Evolutionary conservation across 2,329 filamentous ascomycete genomes (phyloP), one percentile per base, ranked within the genome.

Genomic region (Arthroderma sp.): DNA sequence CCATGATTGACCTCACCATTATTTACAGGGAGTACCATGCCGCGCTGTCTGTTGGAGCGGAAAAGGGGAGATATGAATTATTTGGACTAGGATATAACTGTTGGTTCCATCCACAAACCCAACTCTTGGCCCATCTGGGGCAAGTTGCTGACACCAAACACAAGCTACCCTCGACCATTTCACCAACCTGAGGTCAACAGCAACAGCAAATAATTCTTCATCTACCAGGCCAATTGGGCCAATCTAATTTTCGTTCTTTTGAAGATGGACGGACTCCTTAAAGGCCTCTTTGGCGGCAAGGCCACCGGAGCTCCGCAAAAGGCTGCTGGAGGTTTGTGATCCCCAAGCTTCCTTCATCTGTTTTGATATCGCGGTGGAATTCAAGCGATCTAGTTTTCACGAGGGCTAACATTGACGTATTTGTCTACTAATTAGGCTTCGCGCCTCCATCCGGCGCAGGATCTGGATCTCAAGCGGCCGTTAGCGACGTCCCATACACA

Each of bases 401-500:
- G 23, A 31, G n/a, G 28, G 25, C 15, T 33, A 51, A 17, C 21
- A 33, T 17, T 19, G 33, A 33, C 54, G 17, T 9, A 53, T 54
- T 15, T 21, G 11, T 17, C 11, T 8, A 35, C 33, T 13, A 19
- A 6, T 25, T 25, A 61, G 60, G 57, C 41, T 61, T 61, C 33
- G 54, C 60, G 25, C 55, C 54, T 21, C n/a, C 55, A 25, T 49
- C 63, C 60, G 57, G 11, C 15, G 31, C 65, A 58, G 59, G 70
- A 31, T 63, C 64, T 60, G 58, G 60, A 37, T 72, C 73, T 53
- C 65, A 67, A 33, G 68, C 73, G 60, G 76, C 75, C 47, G 71
- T 74, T 51, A 77, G 78, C 47, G 73, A 70, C 44, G 75, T 78
- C 25, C 87, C 88, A 13, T 96, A 86, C 73, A 95, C 90, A 55